phyloP scores from a whole-genome alignment of 75 land plant species.

The Picea glauca region DNA sequence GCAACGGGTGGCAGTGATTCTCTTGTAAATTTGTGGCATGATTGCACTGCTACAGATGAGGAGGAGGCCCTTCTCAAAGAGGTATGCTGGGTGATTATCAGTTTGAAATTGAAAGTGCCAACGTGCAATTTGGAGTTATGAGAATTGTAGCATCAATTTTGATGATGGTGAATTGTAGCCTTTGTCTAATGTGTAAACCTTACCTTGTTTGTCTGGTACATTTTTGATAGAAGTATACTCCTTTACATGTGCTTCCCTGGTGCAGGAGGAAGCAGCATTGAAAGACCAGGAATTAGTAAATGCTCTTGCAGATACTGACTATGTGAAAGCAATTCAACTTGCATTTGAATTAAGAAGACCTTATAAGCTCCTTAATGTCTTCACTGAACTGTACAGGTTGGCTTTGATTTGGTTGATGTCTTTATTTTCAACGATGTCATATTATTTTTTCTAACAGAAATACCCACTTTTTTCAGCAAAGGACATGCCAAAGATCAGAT shows the following conservation, averaged over 20 bases:
- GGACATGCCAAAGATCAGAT: constrained; percentile 32
- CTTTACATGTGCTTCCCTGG: neutral
- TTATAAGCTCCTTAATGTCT: constrained; percentile 72
- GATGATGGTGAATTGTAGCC: neutral
- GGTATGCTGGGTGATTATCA: constrained; percentile 24
- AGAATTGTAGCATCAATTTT: neutral
- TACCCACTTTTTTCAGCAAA: constrained; percentile 34
- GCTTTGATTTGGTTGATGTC: neutral
- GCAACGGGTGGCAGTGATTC: constrained; percentile 91
- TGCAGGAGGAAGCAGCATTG: constrained; percentile 82
- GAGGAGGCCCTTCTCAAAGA: constrained; percentile 83
- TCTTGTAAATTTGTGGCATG: constrained; percentile 81
- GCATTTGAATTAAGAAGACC: constrained; percentile 90
- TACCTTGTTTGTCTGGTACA: neutral
- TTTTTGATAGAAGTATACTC: neutral
- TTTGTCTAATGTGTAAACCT: neutral
- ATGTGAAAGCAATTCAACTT: constrained; percentile 77
- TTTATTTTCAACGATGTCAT: neutral
- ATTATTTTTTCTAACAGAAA: neutral
- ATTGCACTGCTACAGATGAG: constrained; percentile 78
- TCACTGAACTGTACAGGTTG: constrained; percentile 72
- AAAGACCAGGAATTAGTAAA: constrained; percentile 90
- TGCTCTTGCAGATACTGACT: constrained; percentile 87
- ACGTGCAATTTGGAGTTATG: neutral
- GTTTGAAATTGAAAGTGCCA: neutral